Conservation (phyloP, 1,139 yeast genomes). For the Pichia terricola region DNA sequence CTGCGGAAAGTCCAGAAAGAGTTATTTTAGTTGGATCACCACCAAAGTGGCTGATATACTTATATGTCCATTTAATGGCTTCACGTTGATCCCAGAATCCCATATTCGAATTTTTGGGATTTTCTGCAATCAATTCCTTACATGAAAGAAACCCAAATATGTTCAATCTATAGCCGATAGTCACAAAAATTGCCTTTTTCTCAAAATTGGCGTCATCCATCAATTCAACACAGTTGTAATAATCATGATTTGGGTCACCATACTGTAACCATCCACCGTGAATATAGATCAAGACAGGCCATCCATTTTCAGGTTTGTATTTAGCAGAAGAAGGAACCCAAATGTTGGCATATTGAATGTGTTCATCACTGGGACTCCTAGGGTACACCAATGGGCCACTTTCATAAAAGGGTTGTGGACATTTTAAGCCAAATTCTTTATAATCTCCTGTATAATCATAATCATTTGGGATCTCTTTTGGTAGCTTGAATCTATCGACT, state of each 20-base stretch:
- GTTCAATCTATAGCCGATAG: conserved; percentile 33
- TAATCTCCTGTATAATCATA: conserved; percentile 31
- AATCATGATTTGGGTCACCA: conserved; percentile 25
- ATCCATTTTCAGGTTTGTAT: conserved; percentile 27
- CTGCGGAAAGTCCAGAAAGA: conserved; percentile 27
- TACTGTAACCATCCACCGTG: conserved; percentile 36
- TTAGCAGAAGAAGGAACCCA: conserved; percentile 31
- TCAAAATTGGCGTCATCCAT: conserved; percentile 23
- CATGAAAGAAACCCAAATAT: conserved; percentile 31
- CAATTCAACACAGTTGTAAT: conserved; percentile 17
- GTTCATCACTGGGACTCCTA: conserved; percentile 25
- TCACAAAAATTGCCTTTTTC: conserved; percentile 28
- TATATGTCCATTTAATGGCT: conserved; percentile 32
- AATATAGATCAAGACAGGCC: conserved; percentile 32
- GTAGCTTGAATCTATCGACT: conserved; percentile 15
- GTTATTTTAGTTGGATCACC: conserved; percentile 26
- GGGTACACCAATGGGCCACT: conserved; percentile 21
- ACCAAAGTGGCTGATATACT: conserved; percentile 26
- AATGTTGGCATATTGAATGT: conserved; percentile 30
- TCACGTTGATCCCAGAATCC: conserved; percentile 36
- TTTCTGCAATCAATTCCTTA: conserved; percentile 24
- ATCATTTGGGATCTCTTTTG: conserved; percentile 21
- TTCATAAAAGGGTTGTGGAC: conserved; percentile 30
- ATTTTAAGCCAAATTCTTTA: conserved; percentile 23
- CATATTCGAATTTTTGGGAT: conserved; percentile 26